Evolutionary conservation across 1,139 yeast species (phyloP).

Genomic region (Hemisphaericaspora subhashii): DNA sequence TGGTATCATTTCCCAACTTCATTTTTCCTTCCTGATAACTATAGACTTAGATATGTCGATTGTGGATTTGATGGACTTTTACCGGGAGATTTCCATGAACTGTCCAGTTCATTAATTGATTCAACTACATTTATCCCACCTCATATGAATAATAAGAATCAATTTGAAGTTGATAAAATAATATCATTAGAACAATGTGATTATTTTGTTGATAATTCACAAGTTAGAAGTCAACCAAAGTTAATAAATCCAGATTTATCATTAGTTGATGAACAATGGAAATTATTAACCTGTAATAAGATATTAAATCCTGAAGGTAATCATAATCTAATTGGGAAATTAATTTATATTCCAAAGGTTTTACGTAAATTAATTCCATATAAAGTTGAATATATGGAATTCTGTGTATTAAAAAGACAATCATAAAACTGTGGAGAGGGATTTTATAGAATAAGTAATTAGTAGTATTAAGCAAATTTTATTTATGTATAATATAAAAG

Average conservation of each 20-base stretch:
- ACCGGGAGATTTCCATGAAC: constrained; percentile 80
- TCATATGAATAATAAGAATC: constrained; percentile 73
- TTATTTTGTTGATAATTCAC: constrained; percentile 58
- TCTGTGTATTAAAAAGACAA: constrained; percentile 36
- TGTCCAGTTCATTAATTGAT: constrained; percentile 17
- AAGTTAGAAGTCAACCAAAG: constrained; percentile 15
- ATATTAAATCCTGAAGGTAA: constrained; percentile 51
- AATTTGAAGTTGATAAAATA: constrained; percentile 55
- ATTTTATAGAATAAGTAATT: too few relatives aligned
- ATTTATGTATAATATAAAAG: too few relatives aligned
- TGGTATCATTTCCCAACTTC: constrained; percentile 95
- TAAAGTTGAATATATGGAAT: constrained; percentile 42
- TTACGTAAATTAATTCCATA: constrained; percentile 25
- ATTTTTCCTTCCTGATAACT: constrained; percentile 64
- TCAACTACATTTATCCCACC: constrained; percentile 48
- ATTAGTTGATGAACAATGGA: constrained; percentile 35
- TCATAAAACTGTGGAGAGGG: too few relatives aligned
- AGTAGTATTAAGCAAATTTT: too few relatives aligned
- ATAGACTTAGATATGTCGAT: constrained; percentile 63
- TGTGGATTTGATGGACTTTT: constrained; percentile 85
- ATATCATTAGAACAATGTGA: constrained; percentile 49
- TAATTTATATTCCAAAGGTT: constrained; percentile 44
- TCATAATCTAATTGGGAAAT: constrained; percentile 42
- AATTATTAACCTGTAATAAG: constrained; percentile 38
- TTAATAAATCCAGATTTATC: constrained; percentile 13